A percentile compares a stretch with the other conserved stretches of the same genome.
Conservation (phyloP, 352 stramenopile genomes). For the Globisporangium uncinulatum region DNA sequence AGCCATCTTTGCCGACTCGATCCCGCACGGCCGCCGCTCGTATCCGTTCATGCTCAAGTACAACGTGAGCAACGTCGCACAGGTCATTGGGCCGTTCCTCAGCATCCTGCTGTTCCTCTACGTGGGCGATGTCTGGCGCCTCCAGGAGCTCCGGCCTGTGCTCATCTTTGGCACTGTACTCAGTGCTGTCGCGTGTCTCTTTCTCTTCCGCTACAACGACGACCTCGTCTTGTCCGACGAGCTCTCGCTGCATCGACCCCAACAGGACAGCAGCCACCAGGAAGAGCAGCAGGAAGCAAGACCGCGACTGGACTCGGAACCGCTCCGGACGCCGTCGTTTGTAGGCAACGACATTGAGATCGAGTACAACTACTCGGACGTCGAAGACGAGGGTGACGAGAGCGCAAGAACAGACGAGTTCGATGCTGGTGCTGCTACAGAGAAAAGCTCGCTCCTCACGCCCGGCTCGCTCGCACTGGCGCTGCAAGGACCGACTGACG, state of each 20-base stretch:
- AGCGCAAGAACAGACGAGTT: too few species aligned
- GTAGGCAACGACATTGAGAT: slow-evolving; percentile 54
- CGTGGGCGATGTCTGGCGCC: slow-evolving; percentile 70
- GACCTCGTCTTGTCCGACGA: slow-evolving; percentile 33
- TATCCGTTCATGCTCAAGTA: slow-evolving; percentile 76
- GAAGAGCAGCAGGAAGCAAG: not conserved
- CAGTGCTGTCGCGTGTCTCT: slow-evolving; percentile 42
- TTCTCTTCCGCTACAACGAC: slow-evolving; percentile 81
- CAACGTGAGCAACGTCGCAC: slow-evolving; percentile 42
- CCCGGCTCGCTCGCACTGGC: too few species aligned
- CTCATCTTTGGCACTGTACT: slow-evolving; percentile 62
- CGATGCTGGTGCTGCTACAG: too few species aligned
- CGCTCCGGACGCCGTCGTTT: slow-evolving; percentile 52
- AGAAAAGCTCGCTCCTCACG: too few species aligned
- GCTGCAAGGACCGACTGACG: too few species aligned
- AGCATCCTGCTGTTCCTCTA: slow-evolving; percentile 62
- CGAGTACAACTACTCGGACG: slow-evolving; percentile 52
- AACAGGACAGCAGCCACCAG: slow-evolving; percentile 32
- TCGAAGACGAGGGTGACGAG: not conserved
- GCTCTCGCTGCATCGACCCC: slow-evolving; percentile 42
- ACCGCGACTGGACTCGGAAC: slow-evolving; percentile 16
- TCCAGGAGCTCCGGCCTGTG: slow-evolving; percentile 50
- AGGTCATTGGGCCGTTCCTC: slow-evolving; percentile 43
- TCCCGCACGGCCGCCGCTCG: slow-evolving; percentile 56
- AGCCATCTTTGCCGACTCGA: slow-evolving; percentile 82